Base-by-base conservation (phyloP, 805 yeast species). In the Starmerella powellii region DNA sequence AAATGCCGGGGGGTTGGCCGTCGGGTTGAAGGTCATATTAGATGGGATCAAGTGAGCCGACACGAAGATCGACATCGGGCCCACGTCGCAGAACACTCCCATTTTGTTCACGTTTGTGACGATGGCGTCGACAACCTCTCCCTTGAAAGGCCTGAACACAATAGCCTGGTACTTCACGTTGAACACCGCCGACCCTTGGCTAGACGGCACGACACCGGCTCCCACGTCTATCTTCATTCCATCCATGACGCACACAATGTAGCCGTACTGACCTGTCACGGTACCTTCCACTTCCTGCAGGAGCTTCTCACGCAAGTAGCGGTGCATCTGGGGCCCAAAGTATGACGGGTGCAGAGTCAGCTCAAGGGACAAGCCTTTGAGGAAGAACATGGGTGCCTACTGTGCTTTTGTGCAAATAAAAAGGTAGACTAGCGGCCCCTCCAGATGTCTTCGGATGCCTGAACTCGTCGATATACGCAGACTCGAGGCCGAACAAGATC, bases 31-130 rank as follows among this genome's bases (percentile, higher is more conserved):
- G 45, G 77, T 72, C 86, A 91, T 81, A 59, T 88, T 95, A 30
- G 83, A 76, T 8, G 98, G 97, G 54, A 91, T 87, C 61, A 87
- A 71, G 64, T 88, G 96, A 29, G 93, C 86, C 19, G 95, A 82
- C 18, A 91, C 93, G 62, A 91, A 91, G 31, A 91, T 95, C 19
- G 87, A 78, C 59, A 91, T 68, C 13, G 98, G 98, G 0, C 98
- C 98, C 23, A 91, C 98, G 62, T 91, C 96, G 30, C 94, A 97
- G 61, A 91, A 91, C 52, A 91, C 85, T 8, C 98, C 98, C 79
- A 88, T 81, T 76, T 85, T 62, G 81, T 85, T 66, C 37, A 94
- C 96, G 26, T 84, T 82, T 12, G 95, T 82, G 13, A 91, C 97
- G 19, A 88, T 78, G 5, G 93, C 98, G 62, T 91, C 98, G 20